A percentile compares a stretch with the other conserved stretches of the same genome.
Conservation (phyloP, 2,329 filamentous ascomycete species). For the Aspergillus sp. region DNA sequence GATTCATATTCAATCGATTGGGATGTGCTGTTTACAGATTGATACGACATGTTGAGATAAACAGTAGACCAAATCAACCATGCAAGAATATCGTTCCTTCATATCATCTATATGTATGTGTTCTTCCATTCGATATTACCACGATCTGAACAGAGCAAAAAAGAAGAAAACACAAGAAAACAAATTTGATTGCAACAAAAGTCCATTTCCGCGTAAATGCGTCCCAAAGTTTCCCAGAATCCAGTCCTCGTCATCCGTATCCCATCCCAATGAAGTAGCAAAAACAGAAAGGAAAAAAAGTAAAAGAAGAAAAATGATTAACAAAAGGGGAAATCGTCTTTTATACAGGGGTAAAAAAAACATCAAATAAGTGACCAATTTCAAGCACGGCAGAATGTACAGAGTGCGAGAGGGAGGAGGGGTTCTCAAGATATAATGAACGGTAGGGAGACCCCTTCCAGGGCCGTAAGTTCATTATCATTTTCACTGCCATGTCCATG, state of each 20-base stretch:
- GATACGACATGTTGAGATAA: too few relatives aligned
- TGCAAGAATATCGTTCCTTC: neutral
- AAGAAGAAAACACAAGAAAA: neutral
- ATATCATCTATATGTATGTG: slow-evolving; percentile 3
- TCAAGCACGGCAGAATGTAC: slow-evolving; percentile 8
- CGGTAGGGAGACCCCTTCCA: neutral
- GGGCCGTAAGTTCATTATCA: slow-evolving; percentile 5
- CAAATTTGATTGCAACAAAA: neutral
- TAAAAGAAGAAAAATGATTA: neutral
- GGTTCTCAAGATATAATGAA: neutral
- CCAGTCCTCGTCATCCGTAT: neutral
- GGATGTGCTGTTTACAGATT: too few relatives aligned
- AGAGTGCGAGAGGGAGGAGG: neutral
- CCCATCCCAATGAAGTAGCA: neutral
- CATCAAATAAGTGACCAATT: neutral
- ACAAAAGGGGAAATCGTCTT: slow-evolving; percentile 11
- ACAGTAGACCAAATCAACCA: too few relatives aligned
- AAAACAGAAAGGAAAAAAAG: neutral
- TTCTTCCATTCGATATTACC: neutral
- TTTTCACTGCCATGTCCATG: slow-evolving; percentile 5
- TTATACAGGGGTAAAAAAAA: slow-evolving; percentile 13
- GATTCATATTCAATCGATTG: too few relatives aligned
- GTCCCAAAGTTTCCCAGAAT: neutral
- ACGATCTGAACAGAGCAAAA: neutral
- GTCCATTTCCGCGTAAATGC: neutral